Evolutionary conservation across 345 rosid genomes (phyloP), one percentile per base, ranked within the genome.

Genomic region (Garcia nutans): DNA sequence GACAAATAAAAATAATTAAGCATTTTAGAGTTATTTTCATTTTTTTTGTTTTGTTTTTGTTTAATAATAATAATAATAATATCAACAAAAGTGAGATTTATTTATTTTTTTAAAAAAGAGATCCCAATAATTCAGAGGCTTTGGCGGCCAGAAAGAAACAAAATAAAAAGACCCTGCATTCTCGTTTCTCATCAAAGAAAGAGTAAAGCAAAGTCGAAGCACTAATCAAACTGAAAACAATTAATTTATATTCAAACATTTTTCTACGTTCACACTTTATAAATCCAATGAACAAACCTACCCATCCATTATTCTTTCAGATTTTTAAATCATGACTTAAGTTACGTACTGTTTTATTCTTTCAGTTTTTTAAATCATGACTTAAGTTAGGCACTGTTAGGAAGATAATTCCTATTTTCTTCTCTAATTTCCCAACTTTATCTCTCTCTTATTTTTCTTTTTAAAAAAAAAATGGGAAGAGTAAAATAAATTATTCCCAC

Each of bases 111-210:
- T 28, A 52, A 23, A 52, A 0, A 26, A 17, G 52, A 16, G 8
- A 26, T 45, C 41, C 52, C n/a, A 49, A 52, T 19, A 20, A 61
- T 68, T 26, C 42, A 19, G 7, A 47, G 7, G 13, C 47, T 49
- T 49, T 1, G 65, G 63, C 15, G 13, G 71, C 60, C 67, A 80
- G 33, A 41, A 68, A 54, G 26, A 41, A 50, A 67, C 47, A 58
- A 31, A 74, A 0, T 0, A 28, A 28, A 28, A 28, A 24, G 71
- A 56, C 72, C 75, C 75, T 70, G 44, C 67, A 20, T 41, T 62
- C 5, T 37, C 49, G 65, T 28, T 28, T 28, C 31, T 28, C 31
- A 28, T 28, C 31, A 28, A 28, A 28, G 31, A 28, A 28, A 28
- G 31, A 28, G 31, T 28, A 28, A 28, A 28, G 31, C 31, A 28